Percentiles rank a stretch among this genome's conserved stretches.
Conservation (phyloP, 2,329 filamentous ascomycete genomes). For the Coniochaeta sp. region DNA sequence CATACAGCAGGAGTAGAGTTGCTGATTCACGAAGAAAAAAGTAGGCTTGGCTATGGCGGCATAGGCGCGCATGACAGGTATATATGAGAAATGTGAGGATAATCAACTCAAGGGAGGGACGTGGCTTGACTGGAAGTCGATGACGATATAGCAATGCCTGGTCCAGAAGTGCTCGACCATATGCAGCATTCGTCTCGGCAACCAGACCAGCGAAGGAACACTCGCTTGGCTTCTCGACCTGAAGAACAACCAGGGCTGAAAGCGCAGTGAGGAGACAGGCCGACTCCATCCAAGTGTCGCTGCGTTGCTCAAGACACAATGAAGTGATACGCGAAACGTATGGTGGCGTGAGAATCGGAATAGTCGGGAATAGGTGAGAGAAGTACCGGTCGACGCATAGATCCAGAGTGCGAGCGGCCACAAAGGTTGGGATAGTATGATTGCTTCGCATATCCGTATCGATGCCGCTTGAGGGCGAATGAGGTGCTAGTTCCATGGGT, state of each 20-base stretch:
- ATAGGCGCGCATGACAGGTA: slow-evolving; percentile 32
- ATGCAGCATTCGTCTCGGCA: slow-evolving; percentile 25
- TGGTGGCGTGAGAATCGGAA: slow-evolving; percentile 31
- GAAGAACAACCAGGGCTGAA: slow-evolving; percentile 32
- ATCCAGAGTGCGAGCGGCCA: slow-evolving; percentile 11
- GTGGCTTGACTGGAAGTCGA: slow-evolving; percentile 21
- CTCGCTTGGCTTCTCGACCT: slow-evolving; percentile 28
- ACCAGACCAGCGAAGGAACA: slow-evolving; percentile 23
- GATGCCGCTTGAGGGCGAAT: background rate
- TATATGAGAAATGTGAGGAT: slow-evolving; percentile 36
- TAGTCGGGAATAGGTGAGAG: slow-evolving; percentile 29
- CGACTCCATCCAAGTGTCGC: slow-evolving; percentile 22
- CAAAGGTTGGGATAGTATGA: background rate
- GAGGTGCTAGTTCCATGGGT: background rate
- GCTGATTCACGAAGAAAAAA: slow-evolving; percentile 34
- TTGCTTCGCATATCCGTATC: background rate
- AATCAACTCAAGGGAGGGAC: slow-evolving; percentile 29
- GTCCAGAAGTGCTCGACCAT: slow-evolving; percentile 29
- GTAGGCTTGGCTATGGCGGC: slow-evolving; percentile 35
- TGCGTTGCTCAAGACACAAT: slow-evolving; percentile 16
- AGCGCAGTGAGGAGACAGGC: slow-evolving; percentile 28
- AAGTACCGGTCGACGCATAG: slow-evolving; percentile 32
- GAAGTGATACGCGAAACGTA: slow-evolving; percentile 20
- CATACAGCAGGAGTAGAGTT: slow-evolving; percentile 29
- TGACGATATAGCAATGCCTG: slow-evolving; percentile 26